A percentile compares a stretch with the other conserved stretches of the same genome.
Evolutionary conservation across 2,329 filamentous ascomycete species (phyloP).

Genomic region (Apiospora saccharicola): DNA sequence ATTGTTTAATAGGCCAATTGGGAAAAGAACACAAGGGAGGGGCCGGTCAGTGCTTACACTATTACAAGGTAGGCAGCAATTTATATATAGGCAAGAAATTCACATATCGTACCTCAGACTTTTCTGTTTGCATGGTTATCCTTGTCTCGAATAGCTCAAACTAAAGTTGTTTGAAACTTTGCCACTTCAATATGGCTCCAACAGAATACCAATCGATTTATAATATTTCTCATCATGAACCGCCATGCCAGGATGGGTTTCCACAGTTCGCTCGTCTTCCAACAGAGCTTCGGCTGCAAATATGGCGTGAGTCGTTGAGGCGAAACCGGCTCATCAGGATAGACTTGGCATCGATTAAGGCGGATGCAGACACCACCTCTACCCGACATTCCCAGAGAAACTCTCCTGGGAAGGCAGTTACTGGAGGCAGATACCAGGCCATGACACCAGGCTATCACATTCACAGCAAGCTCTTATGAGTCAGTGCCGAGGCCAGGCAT

Average conservation of each 20-base stretch:
- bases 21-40: too few relatives aligned
- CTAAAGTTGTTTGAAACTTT: neutral
- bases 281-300: neutral
- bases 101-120: neutral
- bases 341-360: neutral
- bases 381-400: neutral
- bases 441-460: neutral
- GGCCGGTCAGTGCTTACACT: too few relatives aligned
- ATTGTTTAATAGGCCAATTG: too few relatives aligned
- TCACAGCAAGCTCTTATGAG: conserved; percentile 15
- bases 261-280: conserved; percentile 1
- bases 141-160: neutral
- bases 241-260: neutral
- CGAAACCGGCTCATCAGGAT: conserved; percentile 7
- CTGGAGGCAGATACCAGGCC: neutral
- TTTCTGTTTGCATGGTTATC: neutral
- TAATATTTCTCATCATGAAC: neutral
- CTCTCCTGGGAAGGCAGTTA: neutral
- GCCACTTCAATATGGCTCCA: neutral
- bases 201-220: neutral
- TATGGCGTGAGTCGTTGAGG: conserved; percentile 11
- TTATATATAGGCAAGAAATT: too few relatives aligned
- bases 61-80: too few relatives aligned
- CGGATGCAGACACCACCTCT: neutral
- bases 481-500: neutral